Evolutionary conservation across 164 flowering plant species (phyloP).

Genomic region (Piper betle): DNA sequence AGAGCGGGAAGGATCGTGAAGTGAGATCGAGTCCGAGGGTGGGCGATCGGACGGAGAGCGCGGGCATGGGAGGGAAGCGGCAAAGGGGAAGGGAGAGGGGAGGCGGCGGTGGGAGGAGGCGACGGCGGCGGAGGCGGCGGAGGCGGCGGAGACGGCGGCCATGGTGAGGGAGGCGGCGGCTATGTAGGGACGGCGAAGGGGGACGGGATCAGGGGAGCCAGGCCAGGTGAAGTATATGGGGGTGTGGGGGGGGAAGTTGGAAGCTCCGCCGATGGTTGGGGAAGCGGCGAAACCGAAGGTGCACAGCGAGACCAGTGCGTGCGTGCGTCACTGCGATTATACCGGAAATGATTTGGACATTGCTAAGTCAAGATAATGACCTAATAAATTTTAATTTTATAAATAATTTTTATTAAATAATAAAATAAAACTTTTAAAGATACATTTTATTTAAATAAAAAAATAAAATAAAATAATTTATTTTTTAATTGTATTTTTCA

Average conservation of each 20-base stretch:
- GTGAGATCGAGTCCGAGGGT: conserved; percentile 4
- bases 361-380: too few species aligned
- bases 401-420: too few species aligned
- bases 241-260: conserved; percentile 1
- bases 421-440: too few species aligned
- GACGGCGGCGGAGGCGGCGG: conserved; percentile 1
- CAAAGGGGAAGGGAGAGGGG: conserved; percentile 2
- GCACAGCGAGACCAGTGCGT: not conserved
- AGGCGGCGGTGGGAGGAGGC: not conserved
- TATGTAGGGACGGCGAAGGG: not conserved
- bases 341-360: too few species aligned
- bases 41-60: not conserved
- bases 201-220: not conserved
- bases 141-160: conserved; percentile 1
- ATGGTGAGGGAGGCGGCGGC: not conserved
- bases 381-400: too few species aligned
- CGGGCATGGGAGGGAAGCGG: not conserved
- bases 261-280: conserved; percentile 1
- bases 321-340: too few species aligned
- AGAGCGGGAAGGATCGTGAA: not conserved
- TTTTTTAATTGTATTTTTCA: too few species aligned
- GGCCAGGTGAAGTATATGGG: not conserved
- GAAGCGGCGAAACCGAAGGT: conserved; percentile 1
- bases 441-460: too few species aligned
- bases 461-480: too few species aligned